Conservation (phyloP, 2,329 filamentous ascomycete species). For the Amesomyces nigricolor region DNA sequence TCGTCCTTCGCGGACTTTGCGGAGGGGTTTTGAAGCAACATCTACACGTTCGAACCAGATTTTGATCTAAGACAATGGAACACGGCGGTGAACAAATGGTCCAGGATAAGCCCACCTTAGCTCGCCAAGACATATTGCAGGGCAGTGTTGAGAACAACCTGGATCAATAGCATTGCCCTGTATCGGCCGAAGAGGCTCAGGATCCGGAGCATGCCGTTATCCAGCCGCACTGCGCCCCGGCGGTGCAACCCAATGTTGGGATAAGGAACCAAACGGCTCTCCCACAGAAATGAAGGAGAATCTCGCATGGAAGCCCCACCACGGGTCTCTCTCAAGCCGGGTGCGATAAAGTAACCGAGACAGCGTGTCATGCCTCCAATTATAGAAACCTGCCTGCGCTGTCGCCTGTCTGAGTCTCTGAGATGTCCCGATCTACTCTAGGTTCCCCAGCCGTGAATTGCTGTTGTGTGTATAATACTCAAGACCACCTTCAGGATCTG, state of each 20-base stretch:
- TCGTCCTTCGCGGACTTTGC: too few species aligned
- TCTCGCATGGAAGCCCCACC: background rate
- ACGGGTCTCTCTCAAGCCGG: background rate
- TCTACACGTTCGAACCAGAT: too few species aligned
- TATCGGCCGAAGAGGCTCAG: background rate
- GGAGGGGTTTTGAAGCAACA: too few species aligned
- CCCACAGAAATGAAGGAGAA: background rate
- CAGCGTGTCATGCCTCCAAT: conserved; percentile 1
- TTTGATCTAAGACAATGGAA: background rate
- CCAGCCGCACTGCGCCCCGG: conserved; percentile 11
- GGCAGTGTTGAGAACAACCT: background rate
- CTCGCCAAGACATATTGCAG: background rate
- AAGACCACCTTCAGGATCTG: too few species aligned
- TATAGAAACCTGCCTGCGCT: conserved; percentile 8
- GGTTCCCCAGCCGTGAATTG: background rate
- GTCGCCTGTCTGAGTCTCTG: background rate
- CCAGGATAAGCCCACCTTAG: conserved; percentile 4
- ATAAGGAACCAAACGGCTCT: background rate
- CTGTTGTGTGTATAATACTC: background rate
- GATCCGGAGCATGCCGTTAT: background rate
- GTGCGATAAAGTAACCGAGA: background rate
- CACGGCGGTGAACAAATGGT: background rate
- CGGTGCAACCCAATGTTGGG: background rate
- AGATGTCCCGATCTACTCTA: background rate
- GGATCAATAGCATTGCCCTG: conserved; percentile 1